Evolutionary conservation across 2,329 filamentous ascomycete species (phyloP).

Genomic region (Neofusicoccum umdonicola): DNA sequence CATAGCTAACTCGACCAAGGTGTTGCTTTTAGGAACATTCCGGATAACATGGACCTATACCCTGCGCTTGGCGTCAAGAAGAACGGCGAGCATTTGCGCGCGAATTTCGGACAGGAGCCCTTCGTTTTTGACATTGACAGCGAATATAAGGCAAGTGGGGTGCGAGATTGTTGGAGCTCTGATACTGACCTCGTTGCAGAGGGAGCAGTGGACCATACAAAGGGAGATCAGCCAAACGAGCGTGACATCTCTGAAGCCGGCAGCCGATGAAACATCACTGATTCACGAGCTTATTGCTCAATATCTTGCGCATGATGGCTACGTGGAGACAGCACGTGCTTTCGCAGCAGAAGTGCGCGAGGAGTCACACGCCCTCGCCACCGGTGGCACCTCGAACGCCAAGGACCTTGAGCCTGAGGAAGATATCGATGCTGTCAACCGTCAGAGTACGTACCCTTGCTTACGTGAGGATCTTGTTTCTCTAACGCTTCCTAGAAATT

Average conservation of each 20-base stretch:
- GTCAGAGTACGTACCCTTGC: slow-evolving; percentile 66
- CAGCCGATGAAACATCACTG: slow-evolving; percentile 70
- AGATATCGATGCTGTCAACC: slow-evolving; percentile 79
- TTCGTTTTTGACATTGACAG: slow-evolving; percentile 91
- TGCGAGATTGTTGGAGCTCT: slow-evolving; percentile 46
- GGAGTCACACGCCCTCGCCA: slow-evolving; percentile 68
- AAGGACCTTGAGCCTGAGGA: slow-evolving; percentile 67
- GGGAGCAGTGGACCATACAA: slow-evolving; percentile 59
- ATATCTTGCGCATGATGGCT: slow-evolving; percentile 91
- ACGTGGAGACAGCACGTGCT: slow-evolving; percentile 85
- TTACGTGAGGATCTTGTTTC: neutral
- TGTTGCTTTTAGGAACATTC: slow-evolving; percentile 65
- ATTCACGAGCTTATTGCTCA: slow-evolving; percentile 82
- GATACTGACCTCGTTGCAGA: slow-evolving; percentile 39
- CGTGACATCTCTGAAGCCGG: slow-evolving; percentile 60
- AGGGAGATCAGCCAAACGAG: slow-evolving; percentile 60
- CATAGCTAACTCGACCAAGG: slow-evolving; percentile 47
- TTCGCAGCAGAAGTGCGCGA: slow-evolving; percentile 78
- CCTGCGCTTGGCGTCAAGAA: slow-evolving; percentile 67
- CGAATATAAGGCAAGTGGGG: slow-evolving; percentile 66
- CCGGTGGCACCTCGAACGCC: slow-evolving; percentile 50
- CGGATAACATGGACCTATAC: slow-evolving; percentile 59
- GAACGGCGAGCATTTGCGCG: slow-evolving; percentile 56
- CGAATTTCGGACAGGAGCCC: slow-evolving; percentile 66
- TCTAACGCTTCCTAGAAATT: slow-evolving; percentile 61